phyloP scores from a whole-genome alignment of 192 early-diverging fungal genomes.

The Backusella australiensis region DNA sequence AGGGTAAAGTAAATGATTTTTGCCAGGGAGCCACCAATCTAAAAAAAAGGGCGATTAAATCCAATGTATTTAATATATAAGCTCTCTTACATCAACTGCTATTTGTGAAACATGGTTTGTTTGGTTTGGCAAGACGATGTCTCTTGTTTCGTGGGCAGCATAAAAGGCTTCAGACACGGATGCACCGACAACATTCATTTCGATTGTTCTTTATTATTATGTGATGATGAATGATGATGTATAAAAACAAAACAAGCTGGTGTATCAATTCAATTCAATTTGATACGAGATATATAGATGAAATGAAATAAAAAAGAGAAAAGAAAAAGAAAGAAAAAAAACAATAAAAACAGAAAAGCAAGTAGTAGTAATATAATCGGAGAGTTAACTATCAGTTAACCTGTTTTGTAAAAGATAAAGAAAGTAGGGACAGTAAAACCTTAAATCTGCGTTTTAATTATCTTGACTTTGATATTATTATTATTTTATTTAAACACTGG shows the following conservation, averaged over 20 bases:
- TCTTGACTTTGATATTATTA: not conserved
- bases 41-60: not conserved
- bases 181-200: constrained; percentile 54
- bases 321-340: not conserved
- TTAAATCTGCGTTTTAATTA: not conserved
- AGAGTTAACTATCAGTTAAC: not conserved
- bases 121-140: constrained; percentile 89
- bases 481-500: not conserved
- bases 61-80: constrained; percentile 50
- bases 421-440: not conserved
- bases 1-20: constrained; percentile 73
- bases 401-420: not conserved
- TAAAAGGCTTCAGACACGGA: constrained; percentile 47
- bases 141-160: constrained; percentile 55
- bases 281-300: not conserved
- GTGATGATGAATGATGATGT: not conserved
- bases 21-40: constrained; percentile 73
- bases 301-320: not conserved
- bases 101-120: constrained; percentile 80
- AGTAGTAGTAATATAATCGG: not conserved
- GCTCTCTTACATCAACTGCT: constrained; percentile 81
- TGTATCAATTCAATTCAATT: not conserved
- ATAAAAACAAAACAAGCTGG: not conserved
- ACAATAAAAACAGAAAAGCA: not conserved
- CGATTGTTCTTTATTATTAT: not conserved